These are phyloP conservation scores for Huntiella savannae DNA, from an alignment of 2,329 filamentous ascomycete species.

Conservation along the genomic window DNA sequence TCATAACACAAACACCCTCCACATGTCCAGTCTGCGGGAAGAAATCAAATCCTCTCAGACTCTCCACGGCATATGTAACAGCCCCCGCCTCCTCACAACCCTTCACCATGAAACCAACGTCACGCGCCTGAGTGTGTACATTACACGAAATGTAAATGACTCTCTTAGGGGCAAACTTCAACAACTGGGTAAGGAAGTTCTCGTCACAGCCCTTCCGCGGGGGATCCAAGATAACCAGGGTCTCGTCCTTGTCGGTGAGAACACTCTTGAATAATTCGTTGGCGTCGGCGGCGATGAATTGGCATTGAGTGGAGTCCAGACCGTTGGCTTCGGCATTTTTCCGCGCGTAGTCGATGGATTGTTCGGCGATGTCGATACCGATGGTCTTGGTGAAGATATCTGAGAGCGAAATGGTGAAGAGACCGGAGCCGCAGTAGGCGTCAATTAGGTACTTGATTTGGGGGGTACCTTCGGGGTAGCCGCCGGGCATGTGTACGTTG, in stretches of 20 bases:
- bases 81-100: constrained; percentile 27
- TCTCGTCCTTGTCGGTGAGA: constrained; percentile 50
- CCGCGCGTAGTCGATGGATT: constrained; percentile 61
- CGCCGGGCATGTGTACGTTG: constrained; percentile 43
- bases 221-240: constrained; percentile 89
- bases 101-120: constrained; percentile 71
- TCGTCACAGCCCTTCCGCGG: constrained; percentile 86
- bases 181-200: constrained; percentile 62
- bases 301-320: constrained; percentile 46
- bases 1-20: constrained; percentile 29
- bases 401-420: constrained; percentile 90
- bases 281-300: constrained; percentile 81
- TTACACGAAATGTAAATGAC: constrained; percentile 95
- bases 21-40: constrained; percentile 74
- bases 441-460: constrained; percentile 75
- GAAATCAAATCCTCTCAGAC: constrained; percentile 83
- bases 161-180: constrained; percentile 56
- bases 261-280: constrained; percentile 46
- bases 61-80: constrained; percentile 66
- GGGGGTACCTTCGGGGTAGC: constrained; percentile 16
- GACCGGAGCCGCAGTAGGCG: constrained; percentile 89
- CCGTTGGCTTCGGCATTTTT: constrained; percentile 63
- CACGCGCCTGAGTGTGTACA: constrained; percentile 88
- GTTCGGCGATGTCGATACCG: constrained; percentile 73
- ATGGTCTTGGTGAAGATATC: constrained; percentile 65